Conservation (phyloP, 352 stramenopile genomes). For the Phytophthora agathidicida region DNA sequence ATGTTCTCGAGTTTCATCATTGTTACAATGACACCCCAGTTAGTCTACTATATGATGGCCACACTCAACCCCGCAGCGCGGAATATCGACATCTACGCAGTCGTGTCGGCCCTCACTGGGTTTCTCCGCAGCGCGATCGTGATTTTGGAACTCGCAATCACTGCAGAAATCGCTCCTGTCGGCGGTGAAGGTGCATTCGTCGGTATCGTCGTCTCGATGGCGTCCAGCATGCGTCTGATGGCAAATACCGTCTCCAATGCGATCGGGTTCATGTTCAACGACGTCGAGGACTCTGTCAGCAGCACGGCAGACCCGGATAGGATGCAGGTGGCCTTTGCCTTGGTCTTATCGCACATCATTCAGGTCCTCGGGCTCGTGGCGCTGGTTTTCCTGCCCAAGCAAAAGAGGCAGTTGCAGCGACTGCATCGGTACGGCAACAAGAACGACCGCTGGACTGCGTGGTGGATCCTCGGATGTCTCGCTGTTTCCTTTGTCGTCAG, state of each 20-base stretch:
- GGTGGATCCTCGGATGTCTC: conserved; percentile 42
- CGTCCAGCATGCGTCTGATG: conserved; percentile 44
- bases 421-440: conserved; percentile 38
- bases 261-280: conserved; percentile 51
- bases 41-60: conserved; percentile 36
- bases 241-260: conserved; percentile 48
- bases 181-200: conserved; percentile 50
- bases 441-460: conserved; percentile 26
- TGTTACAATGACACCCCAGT: conserved; percentile 35
- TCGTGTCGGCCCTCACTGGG: conserved; percentile 41
- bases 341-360: conserved; percentile 55
- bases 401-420: conserved; percentile 52
- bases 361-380: conserved; percentile 49
- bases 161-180: conserved; percentile 48
- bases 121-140: conserved; percentile 42
- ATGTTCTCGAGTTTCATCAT: conserved; percentile 39
- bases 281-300: conserved; percentile 20
- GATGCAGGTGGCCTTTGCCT: conserved; percentile 43
- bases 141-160: conserved; percentile 46
- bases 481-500: conserved; percentile 38
- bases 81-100: conserved; percentile 37
- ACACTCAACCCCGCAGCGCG: conserved; percentile 26
- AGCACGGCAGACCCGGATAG: conserved; percentile 17
- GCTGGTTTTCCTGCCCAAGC: conserved; percentile 52
- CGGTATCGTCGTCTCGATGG: conserved; percentile 49